A percentile compares a stretch with the other conserved stretches of the same genome.
Evolutionary conservation across 1,284 basidiomycete species (phyloP).

Genomic region (Xanthoconium separans): DNA sequence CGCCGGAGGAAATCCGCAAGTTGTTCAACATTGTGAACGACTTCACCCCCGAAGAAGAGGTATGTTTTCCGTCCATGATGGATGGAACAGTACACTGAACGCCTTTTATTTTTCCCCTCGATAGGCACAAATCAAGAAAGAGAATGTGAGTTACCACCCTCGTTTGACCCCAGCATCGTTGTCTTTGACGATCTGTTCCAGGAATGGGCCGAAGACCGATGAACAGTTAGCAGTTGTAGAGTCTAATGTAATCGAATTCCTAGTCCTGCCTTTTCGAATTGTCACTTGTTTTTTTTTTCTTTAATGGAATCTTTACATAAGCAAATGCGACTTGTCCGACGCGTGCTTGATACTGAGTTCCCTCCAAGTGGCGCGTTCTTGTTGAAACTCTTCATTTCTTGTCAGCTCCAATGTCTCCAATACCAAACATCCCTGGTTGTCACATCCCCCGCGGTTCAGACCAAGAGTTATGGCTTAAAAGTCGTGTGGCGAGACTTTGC

Average conservation of each 20-base stretch:
- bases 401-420: slow-evolving; percentile 38
- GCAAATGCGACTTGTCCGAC: not conserved
- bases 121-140: slow-evolving; percentile 98
- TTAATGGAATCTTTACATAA: not conserved
- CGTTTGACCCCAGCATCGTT: not conserved
- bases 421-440: slow-evolving; percentile 67
- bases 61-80: slow-evolving; percentile 33
- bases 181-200: slow-evolving; percentile 30
- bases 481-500: slow-evolving; percentile 65
- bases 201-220: slow-evolving; percentile 92
- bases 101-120: slow-evolving; percentile 5
- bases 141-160: slow-evolving; percentile 72
- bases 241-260: slow-evolving; percentile 25
- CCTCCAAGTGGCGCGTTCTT: slow-evolving; percentile 5
- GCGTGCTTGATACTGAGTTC: too few relatives aligned
- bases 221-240: slow-evolving; percentile 34
- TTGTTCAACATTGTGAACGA: slow-evolving; percentile 98
- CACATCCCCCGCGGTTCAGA: slow-evolving; percentile 55
- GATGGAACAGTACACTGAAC: slow-evolving; percentile 6
- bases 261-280: slow-evolving; percentile 14
- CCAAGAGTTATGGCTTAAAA: slow-evolving; percentile 62
- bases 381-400: not conserved
- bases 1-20: slow-evolving; percentile 94
- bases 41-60: slow-evolving; percentile 99
- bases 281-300: slow-evolving; percentile 14